These are phyloP conservation scores for Cytospora leucostoma DNA, from an alignment of 2,329 filamentous ascomycete species.

Conservation along the genomic window DNA sequence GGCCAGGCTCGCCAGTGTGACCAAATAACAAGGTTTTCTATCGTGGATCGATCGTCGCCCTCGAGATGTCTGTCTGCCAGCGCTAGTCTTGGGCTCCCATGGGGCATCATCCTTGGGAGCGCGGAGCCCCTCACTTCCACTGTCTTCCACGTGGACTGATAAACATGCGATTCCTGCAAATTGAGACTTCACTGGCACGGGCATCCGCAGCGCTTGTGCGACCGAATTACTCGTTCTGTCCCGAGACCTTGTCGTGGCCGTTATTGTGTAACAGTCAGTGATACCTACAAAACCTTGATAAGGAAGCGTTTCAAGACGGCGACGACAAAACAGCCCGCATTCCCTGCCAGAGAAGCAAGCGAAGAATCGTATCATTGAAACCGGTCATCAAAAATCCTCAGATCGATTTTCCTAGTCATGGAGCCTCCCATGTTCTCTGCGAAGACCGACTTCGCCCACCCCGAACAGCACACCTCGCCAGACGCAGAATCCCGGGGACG, in stretches of 20 bases:
- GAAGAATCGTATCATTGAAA: background rate
- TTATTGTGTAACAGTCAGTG: background rate
- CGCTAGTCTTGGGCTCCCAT: slow-evolving; percentile 5
- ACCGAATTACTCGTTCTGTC: slow-evolving; percentile 6
- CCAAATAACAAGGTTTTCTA: slow-evolving; percentile 11
- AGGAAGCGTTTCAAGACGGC: background rate
- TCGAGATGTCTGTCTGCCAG: slow-evolving; percentile 10
- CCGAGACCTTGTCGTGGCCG: slow-evolving; percentile 3
- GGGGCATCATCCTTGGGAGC: slow-evolving; percentile 11
- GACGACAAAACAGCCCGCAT: background rate
- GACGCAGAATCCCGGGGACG: slow-evolving; percentile 41
- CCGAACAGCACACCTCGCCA: slow-evolving; percentile 26
- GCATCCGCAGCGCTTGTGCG: slow-evolving; percentile 13
- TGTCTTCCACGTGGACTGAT: slow-evolving; percentile 16
- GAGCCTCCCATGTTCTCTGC: slow-evolving; percentile 5
- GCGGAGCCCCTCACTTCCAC: slow-evolving; percentile 9
- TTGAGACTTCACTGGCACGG: slow-evolving; percentile 11
- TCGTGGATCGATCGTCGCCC: slow-evolving; percentile 10
- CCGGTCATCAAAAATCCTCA: background rate
- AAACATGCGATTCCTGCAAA: slow-evolving; percentile 21
- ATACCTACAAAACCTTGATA: background rate
- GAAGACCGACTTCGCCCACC: slow-evolving; percentile 11
- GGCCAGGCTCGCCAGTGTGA: background rate
- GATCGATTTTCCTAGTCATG: slow-evolving; percentile 4
- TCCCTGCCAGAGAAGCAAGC: background rate